Base-by-base conservation (phyloP, 2,329 filamentous ascomycete species). In the Colletotrichum coccodes region DNA sequence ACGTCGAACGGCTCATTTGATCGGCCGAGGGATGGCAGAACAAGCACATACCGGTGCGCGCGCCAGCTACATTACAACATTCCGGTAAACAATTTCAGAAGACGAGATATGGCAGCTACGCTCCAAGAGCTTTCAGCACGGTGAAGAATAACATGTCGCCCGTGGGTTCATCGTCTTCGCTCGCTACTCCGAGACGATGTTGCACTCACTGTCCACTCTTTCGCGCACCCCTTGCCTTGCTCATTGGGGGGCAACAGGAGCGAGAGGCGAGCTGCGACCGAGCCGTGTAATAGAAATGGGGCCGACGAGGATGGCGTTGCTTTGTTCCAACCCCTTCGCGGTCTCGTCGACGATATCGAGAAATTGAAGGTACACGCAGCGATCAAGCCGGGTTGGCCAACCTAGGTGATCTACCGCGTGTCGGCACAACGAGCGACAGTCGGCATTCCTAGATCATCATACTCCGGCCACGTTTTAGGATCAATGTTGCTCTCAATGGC, bases 51-150 rank as follows among this genome's bases (percentile, higher is more conserved):
- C 67, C 67, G 28, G 63, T 57, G 58, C 67, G 57, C 32, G 18
- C 38, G 16, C 23, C 50, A 36, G 40, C 36, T 50, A 70, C n/a
- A 62, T 70, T 70, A 49, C 52, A 30, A 34, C 67, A 70, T 70
- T 70, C 67, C 63, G 57, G 26, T 23, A 28, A 32, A 50, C 9
- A 7, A 23, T 6, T 11, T 38, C 32, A 23, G 18, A n/a, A 47
- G 61, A 28, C 30, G n/a, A 36, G 11, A 44, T 18, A 46, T 49
- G 60, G 40, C 49, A 32, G 34, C 56, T 38, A 30, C 56, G 49
- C 61, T 40, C 66, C 66, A 54, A 12, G n/a, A 65, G 47, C 58
- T n/a, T 28, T 32, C 34, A 16, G 46, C 36, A 28, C 34, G 38
- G 32, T 6, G 54, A 32, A 5, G 42, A 59, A 50, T 23, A 59